A percentile compares a stretch with the other conserved stretches of the same genome.
Conservation (phyloP, 805 yeast genomes). For the Metschnikowia cubensis region DNA sequence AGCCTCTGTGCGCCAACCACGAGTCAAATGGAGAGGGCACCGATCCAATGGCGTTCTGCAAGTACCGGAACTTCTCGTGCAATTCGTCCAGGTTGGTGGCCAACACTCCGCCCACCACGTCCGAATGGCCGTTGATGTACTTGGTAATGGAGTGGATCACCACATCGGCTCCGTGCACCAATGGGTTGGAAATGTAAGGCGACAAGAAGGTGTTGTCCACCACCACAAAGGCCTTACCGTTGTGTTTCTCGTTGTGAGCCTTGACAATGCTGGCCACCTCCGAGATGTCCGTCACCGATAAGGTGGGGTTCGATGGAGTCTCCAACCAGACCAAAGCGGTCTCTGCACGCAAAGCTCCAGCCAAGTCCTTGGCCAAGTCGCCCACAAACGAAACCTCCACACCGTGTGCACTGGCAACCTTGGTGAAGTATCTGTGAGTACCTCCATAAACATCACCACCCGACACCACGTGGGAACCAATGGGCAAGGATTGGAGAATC, state of each 20-base stretch:
- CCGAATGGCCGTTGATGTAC: constrained; percentile 89
- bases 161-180: constrained; percentile 77
- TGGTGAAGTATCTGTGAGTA: constrained; percentile 84
- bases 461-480: constrained; percentile 69
- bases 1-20: constrained; percentile 90
- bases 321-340: constrained; percentile 84
- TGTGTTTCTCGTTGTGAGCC: constrained; percentile 39
- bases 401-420: constrained; percentile 79
- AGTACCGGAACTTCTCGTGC: constrained; percentile 63
- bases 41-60: constrained; percentile 87
- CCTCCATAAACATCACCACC: constrained; percentile 91
- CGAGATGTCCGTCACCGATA: constrained; percentile 70
- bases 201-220: constrained; percentile 89
- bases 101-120: constrained; percentile 82
- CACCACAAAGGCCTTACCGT: constrained; percentile 55
- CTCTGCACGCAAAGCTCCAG: constrained; percentile 50
- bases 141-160: constrained; percentile 88
- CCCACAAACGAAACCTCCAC: constrained; percentile 65
- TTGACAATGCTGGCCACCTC: constrained; percentile 55
- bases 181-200: constrained; percentile 83
- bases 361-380: constrained; percentile 58
- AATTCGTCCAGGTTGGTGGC: constrained; percentile 61
- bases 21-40: constrained; percentile 88
- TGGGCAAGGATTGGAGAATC: constrained; percentile 67
- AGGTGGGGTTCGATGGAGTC: constrained; percentile 85